Evolutionary conservation across 164 flowering plant species (phyloP).

Genomic region (Warburgia ugandensis): DNA sequence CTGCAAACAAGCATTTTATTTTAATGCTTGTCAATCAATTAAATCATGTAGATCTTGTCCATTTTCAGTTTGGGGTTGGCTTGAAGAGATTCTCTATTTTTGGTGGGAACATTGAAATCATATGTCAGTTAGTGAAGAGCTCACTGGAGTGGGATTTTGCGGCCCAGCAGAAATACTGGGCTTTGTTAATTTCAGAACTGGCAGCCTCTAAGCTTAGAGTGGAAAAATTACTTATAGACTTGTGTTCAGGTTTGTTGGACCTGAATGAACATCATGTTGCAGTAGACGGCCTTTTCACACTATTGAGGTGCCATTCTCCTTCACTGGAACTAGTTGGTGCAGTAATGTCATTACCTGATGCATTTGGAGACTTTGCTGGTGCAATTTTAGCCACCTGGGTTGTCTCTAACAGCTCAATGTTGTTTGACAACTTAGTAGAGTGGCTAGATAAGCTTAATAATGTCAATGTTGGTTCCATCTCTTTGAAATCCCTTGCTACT

Average conservation of each 20-base stretch:
- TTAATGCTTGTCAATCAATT: constrained; percentile 23
- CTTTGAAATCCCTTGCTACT: constrained; percentile 5
- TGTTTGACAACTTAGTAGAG: constrained; percentile 27
- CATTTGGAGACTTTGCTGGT: constrained; percentile 32
- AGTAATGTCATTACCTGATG: constrained; percentile 29
- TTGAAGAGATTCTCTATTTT: constrained; percentile 34
- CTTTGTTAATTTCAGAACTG: constrained; percentile 37
- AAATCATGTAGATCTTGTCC: constrained; percentile 31
- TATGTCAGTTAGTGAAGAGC: constrained; percentile 20
- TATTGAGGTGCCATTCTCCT: constrained; percentile 31
- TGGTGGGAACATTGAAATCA: constrained; percentile 21
- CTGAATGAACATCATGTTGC: constrained; percentile 22
- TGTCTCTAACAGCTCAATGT: constrained; percentile 28
- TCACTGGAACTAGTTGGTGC: constrained; percentile 37
- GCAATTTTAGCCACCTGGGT: constrained; percentile 38
- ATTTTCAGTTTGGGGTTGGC: constrained; percentile 32
- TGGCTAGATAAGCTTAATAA: constrained; percentile 26
- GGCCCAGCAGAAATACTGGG: constrained; percentile 48
- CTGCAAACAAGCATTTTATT: constrained; percentile 27
- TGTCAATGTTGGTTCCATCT: constrained; percentile 7
- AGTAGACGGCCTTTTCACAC: constrained; percentile 30
- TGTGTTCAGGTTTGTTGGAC: constrained; percentile 26
- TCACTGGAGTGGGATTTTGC: constrained; percentile 30
- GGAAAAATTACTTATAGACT: constrained; percentile 28
- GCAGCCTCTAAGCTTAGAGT: constrained; percentile 27